Evolutionary conservation across 352 stramenopile species (phyloP), one percentile per base, ranked within the genome.

Genomic region (Phytopythium cucurbitacearum): DNA sequence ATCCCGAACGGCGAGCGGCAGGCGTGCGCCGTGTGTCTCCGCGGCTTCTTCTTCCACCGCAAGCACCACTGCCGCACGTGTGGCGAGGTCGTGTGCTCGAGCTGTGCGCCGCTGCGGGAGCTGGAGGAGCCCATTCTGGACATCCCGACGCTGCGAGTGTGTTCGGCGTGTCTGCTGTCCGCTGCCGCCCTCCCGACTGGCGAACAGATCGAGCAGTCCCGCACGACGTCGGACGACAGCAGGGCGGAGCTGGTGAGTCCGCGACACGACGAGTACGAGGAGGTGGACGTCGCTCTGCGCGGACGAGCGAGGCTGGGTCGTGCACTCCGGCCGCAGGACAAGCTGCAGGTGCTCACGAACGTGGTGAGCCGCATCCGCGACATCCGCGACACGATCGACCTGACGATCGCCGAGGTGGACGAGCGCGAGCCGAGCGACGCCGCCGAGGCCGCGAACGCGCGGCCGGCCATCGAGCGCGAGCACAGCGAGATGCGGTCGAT

Each of bases 51-150:
- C 48, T 88, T 89, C 50, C 81, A 75, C 21, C 71, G 79, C 7
- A 86, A 86, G 65, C 79, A 89, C 51, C 79, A 89, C 51, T 89
- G 79, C 57, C 64, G 76, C 39, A 77, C 77, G 4, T 89, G 79
- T 57, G 79, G 79, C 1, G 79, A 89, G 57, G 79, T 89, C 15
- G 78, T 89, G 34, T 91, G 81, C 48, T 85, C 74, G 5, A 76
- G 64, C 2, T 91, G 81, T 51, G 76, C 78, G 3, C 59, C 80
- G 36, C 40, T 86, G 35, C 60, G 76, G 3, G 69, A 85, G 44
- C 44, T 91, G 15, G 81, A 91, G 37, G 74, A 87, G 40, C 76
- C 76, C 8, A 87, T 87, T 16, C 80, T 84, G 48, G 81, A 87
- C 15, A 79, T 87, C 33, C 76, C 75, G 0, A 71, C 83, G 35